Evolutionary conservation across 1,284 basidiomycete species (phyloP).

Genomic region (Agroathelia rolfsii): DNA sequence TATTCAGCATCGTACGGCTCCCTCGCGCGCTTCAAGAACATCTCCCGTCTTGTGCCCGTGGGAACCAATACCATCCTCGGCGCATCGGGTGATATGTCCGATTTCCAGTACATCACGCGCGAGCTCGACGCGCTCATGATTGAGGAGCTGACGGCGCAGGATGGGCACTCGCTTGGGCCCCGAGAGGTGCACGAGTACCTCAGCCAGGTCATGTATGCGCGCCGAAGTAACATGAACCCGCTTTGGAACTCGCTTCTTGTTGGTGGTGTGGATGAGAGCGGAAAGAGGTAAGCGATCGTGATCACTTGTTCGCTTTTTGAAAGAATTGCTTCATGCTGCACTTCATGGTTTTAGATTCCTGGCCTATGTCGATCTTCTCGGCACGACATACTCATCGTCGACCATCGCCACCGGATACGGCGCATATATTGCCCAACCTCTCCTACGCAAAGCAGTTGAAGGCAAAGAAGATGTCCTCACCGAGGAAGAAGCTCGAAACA

Average conservation of each 20-base stretch:
- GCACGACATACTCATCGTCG: conserved; percentile 91
- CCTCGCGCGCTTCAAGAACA: conserved; percentile 92
- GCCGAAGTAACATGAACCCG: conserved; percentile 85
- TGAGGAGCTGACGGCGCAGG: conserved; percentile 73
- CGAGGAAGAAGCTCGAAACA: conserved; percentile 71
- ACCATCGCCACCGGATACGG: conserved; percentile 97
- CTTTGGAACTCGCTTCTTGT: conserved; percentile 95
- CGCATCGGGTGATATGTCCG: conserved; percentile 94
- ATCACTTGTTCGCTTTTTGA: conserved; percentile 1
- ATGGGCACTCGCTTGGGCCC: conserved; percentile 82
- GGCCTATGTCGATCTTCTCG: conserved; percentile 92
- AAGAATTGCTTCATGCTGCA: neutral
- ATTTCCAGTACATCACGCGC: conserved; percentile 90
- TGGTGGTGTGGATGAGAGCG: conserved; percentile 84
- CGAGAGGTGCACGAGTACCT: conserved; percentile 92
- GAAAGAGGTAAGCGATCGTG: conserved; percentile 45
- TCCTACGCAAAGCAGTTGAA: conserved; percentile 87
- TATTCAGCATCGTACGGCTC: conserved; percentile 88
- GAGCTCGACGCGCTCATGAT: conserved; percentile 66
- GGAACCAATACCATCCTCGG: conserved; percentile 84
- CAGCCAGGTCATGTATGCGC: conserved; percentile 83
- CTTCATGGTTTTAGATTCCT: conserved; percentile 56
- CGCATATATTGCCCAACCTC: conserved; percentile 87
- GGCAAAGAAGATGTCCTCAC: conserved; percentile 68
- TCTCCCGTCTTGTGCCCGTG: conserved; percentile 80